A percentile compares a stretch with the other conserved stretches of the same genome.
Conservation (phyloP, 176 grass and related monocot species). For the Carex cristatella region DNA sequence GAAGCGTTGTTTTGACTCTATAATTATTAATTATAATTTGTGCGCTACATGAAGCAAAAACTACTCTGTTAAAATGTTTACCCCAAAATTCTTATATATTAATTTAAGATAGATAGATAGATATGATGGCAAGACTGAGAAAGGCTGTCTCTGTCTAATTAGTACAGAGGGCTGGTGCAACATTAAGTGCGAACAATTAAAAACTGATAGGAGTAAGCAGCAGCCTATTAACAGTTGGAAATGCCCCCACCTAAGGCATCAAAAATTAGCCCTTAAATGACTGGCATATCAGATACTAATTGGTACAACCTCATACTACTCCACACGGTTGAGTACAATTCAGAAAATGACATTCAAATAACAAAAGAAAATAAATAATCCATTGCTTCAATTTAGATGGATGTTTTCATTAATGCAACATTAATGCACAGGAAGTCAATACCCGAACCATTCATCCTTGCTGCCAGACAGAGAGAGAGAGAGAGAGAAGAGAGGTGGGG, state of each 20-base stretch:
- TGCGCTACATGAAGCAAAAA: too few species aligned
- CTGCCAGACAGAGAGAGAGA: conserved; percentile 22
- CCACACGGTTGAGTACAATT: neutral
- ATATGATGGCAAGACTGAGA: too few species aligned
- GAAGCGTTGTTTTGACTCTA: too few species aligned
- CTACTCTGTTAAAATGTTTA: too few species aligned
- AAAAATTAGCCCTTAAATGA: neutral
- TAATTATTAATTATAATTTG: too few species aligned
- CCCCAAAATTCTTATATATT: too few species aligned
- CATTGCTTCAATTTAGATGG: conserved; percentile 34
- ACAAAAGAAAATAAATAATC: neutral
- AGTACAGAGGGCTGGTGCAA: neutral
- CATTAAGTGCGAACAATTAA: conserved; percentile 17
- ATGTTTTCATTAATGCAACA: conserved; percentile 60
- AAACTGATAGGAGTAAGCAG: neutral
- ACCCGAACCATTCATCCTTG: conserved; percentile 89
- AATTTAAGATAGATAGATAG: too few species aligned
- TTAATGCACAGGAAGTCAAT: conserved; percentile 88
- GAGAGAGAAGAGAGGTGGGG: neutral
- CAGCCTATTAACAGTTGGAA: conserved; percentile 2
- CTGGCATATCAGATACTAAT: neutral
- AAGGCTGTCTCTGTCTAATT: neutral
- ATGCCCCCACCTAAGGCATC: neutral
- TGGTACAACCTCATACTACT: neutral
- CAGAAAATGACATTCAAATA: conserved; percentile 4